These are phyloP conservation scores for Sphagnum magellanicum DNA, from an alignment of 228 moss, liverwort and hornwort species.

Conservation along the genomic window DNA sequence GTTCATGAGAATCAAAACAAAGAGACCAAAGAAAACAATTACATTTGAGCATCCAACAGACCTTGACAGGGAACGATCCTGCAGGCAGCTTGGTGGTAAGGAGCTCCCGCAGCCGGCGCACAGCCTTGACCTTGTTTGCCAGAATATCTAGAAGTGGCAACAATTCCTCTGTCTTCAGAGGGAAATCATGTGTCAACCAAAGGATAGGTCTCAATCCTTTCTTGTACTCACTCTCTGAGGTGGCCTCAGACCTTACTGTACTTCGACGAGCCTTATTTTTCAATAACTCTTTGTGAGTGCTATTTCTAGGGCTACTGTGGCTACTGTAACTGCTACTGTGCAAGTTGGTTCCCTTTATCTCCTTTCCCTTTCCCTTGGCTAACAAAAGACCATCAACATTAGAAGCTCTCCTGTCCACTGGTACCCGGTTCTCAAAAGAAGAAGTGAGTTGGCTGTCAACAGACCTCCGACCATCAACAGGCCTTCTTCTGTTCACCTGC, in stretches of 20 bases:
- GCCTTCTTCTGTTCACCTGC: conserved; percentile 48
- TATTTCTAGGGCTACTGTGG: too few species aligned
- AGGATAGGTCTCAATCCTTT: conserved; percentile 90
- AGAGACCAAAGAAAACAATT: background rate
- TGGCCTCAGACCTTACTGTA: conserved; percentile 35
- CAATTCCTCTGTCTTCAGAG: conserved; percentile 88
- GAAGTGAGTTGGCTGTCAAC: conserved; percentile 63
- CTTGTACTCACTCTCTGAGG: conserved; percentile 95
- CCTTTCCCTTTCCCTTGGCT: conserved; percentile 56
- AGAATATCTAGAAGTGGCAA: conserved; percentile 90
- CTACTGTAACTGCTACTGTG: conserved; percentile 7
- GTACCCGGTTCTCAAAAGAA: conserved; percentile 42
- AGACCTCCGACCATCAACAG: conserved; percentile 74
- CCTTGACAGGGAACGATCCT: conserved; percentile 97
- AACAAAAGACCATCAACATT: conserved; percentile 42
- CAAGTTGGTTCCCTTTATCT: conserved; percentile 24
- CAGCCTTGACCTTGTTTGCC: conserved; percentile 98
- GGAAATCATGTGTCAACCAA: conserved; percentile 95
- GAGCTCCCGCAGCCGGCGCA: conserved; percentile 82
- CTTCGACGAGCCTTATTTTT: conserved; percentile 46
- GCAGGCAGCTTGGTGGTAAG: conserved; percentile 82
- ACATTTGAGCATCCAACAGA: conserved; percentile 12
- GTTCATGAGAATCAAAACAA: too few species aligned
- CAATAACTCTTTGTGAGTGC: conserved; percentile 12
- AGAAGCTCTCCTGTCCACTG: conserved; percentile 70